These are phyloP conservation scores for Mycena filopes DNA, from an alignment of 768 basidiomycete species.

Conservation along the genomic window DNA sequence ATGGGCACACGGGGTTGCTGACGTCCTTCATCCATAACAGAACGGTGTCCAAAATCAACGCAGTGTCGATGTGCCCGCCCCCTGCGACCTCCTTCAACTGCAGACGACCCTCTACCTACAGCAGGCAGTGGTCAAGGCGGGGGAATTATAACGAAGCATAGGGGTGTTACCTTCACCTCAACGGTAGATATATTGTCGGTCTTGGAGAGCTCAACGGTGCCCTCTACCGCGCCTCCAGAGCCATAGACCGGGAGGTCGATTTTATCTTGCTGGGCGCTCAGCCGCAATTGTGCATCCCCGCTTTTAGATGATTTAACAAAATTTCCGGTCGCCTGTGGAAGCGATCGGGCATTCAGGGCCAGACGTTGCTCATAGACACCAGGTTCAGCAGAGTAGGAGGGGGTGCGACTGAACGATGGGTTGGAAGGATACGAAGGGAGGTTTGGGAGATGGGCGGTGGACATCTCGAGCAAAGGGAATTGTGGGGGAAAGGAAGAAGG, in stretches of 20 bases:
- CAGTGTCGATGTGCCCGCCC: slow-evolving; percentile 65
- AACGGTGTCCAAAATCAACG: slow-evolving; percentile 61
- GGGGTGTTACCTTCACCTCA: slow-evolving; percentile 65
- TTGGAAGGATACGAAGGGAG: slow-evolving; percentile 61
- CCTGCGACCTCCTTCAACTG: slow-evolving; percentile 71
- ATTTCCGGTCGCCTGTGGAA: slow-evolving; percentile 53
- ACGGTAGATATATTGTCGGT: slow-evolving; percentile 66
- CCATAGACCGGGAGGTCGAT: slow-evolving; percentile 68
- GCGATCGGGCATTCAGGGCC: slow-evolving; percentile 53
- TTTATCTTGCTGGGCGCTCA: slow-evolving; percentile 64
- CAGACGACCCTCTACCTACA: slow-evolving; percentile 71
- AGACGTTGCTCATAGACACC: slow-evolving; percentile 63
- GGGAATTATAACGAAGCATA: background rate
- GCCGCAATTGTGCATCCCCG: slow-evolving; percentile 60
- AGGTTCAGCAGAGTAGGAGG: slow-evolving; percentile 66
- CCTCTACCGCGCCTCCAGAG: slow-evolving; percentile 60
- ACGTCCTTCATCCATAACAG: slow-evolving; percentile 69
- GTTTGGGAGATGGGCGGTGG: slow-evolving; percentile 63
- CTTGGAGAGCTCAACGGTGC: slow-evolving; percentile 65
- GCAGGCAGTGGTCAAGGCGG: slow-evolving; percentile 15
- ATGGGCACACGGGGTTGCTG: slow-evolving; percentile 58
- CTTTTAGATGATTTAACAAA: slow-evolving; percentile 71
- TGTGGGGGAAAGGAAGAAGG: background rate
- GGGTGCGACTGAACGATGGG: slow-evolving; percentile 50
- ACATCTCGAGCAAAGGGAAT: slow-evolving; percentile 53